Conservation (phyloP, 139 green algal species). For the Tetratostichococcus sp. region DNA sequence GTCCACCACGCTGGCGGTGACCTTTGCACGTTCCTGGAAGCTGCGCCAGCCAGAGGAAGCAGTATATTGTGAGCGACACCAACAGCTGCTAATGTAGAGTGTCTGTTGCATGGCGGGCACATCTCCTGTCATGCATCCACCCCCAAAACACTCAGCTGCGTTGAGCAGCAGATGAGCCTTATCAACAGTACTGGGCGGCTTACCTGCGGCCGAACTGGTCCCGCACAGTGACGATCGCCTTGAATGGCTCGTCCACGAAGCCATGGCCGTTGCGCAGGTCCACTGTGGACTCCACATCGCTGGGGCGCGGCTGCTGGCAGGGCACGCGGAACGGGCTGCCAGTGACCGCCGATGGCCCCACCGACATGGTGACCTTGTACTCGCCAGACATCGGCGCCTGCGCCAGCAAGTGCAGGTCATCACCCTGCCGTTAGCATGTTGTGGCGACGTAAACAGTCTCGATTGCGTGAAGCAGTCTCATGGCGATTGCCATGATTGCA, state of each 20-base stretch:
- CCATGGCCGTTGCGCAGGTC: background rate
- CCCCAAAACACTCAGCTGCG: no score
- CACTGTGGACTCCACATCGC: background rate
- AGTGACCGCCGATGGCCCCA: slow-evolving; percentile 5
- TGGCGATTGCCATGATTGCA: no score
- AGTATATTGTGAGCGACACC: background rate
- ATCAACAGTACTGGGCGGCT: background rate
- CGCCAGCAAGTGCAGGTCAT: background rate
- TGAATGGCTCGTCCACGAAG: slow-evolving; percentile 18
- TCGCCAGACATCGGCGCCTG: slow-evolving; percentile 19
- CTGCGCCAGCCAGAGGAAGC: background rate
- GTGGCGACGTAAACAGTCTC: no score
- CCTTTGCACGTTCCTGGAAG: background rate
- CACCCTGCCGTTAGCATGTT: no score
- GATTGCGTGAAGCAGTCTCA: no score
- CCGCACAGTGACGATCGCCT: background rate
- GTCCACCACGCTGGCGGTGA: slow-evolving; percentile 21
- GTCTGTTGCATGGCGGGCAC: no score
- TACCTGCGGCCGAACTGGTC: slow-evolving; percentile 24
- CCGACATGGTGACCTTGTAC: slow-evolving; percentile 15
- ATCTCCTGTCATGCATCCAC: background rate
- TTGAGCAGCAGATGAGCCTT: background rate
- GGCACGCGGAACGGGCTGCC: slow-evolving; percentile 13
- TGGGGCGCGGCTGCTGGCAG: slow-evolving; percentile 18
- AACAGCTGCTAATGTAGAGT: no score